A percentile compares a stretch with the other conserved stretches of the same genome.
Evolutionary conservation across 495 filamentous ascomycete species (phyloP).

Genomic region (Thozetella sp.): DNA sequence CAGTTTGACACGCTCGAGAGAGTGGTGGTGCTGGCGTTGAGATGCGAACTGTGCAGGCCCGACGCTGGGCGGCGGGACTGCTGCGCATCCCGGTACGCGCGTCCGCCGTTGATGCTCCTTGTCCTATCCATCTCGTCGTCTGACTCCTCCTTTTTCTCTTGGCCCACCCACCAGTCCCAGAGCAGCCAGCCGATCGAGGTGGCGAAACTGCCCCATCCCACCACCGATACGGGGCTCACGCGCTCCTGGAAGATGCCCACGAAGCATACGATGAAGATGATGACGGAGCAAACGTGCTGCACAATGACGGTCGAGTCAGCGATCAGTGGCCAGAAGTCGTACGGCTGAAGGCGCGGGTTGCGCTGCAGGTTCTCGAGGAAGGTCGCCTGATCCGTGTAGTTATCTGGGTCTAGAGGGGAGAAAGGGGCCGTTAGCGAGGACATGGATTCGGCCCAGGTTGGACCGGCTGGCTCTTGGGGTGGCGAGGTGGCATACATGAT

Average conservation of each 20-base stretch:
- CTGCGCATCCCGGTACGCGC: conserved; percentile 13
- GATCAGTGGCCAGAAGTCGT: conserved; percentile 97
- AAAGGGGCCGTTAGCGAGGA: background rate
- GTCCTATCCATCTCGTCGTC: conserved; percentile 30
- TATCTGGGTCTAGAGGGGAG: conserved; percentile 94
- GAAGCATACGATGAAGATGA: conserved; percentile 93
- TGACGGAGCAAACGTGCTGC: conserved; percentile 92
- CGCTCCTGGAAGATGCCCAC: conserved; percentile 84
- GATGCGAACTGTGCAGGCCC: conserved; percentile 10
- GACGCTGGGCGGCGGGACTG: conserved; percentile 23
- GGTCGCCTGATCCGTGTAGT: conserved; percentile 94
- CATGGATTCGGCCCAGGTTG: background rate
- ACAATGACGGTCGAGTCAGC: conserved; percentile 96
- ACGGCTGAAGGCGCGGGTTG: conserved; percentile 90
- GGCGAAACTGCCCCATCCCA: conserved; percentile 77
- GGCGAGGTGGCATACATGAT: conserved; percentile 62
- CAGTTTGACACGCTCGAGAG: conserved; percentile 25
- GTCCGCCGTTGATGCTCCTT: conserved; percentile 12
- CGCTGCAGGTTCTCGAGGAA: conserved; percentile 96
- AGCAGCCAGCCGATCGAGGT: conserved; percentile 88
- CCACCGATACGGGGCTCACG: conserved; percentile 83
- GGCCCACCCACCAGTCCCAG: conserved; percentile 86
- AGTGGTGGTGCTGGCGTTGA: conserved; percentile 22
- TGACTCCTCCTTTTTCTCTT: conserved; percentile 42
- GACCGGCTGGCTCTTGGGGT: conserved; percentile 3